Evolutionary conservation across 208 protist species (phyloP).

Genomic region (Acanthamoeba quina): DNA sequence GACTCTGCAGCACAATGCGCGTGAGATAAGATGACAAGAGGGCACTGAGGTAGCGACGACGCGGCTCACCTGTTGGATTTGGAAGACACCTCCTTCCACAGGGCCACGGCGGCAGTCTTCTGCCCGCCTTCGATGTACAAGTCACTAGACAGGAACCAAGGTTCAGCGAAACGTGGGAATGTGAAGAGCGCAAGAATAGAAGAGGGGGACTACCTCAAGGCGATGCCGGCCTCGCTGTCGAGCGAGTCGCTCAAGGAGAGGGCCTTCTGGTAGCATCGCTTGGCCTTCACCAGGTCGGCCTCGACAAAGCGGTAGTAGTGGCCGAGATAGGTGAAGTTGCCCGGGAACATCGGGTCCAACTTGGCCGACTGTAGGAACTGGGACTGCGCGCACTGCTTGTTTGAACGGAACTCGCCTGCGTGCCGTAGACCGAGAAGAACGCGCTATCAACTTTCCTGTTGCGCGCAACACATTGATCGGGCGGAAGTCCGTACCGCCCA

Average conservation of each 20-base stretch:
- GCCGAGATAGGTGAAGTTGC: conserved; percentile 70
- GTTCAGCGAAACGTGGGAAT: neutral
- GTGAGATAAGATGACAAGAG: neutral
- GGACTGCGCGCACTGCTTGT: conserved; percentile 36
- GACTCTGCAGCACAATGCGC: neutral
- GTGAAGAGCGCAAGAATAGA: neutral
- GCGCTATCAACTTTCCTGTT: neutral
- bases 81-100: conserved; percentile 66
- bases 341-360: conserved; percentile 36
- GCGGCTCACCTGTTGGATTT: conserved; percentile 14
- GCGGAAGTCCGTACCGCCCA: too few species aligned
- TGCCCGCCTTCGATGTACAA: conserved; percentile 27
- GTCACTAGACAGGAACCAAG: neutral
- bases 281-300: conserved; percentile 24
- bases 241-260: conserved; percentile 31
- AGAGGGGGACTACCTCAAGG: neutral
- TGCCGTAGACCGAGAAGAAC: neutral
- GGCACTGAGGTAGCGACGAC: neutral
- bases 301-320: conserved; percentile 55
- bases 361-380: conserved; percentile 66
- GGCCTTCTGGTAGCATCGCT: conserved; percentile 68
- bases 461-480: too few species aligned
- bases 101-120: conserved; percentile 43
- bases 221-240: conserved; percentile 29
- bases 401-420: conserved; percentile 52